Evolutionary conservation across 2,329 filamentous ascomycete genomes (phyloP), one percentile per base, ranked within the genome.

Genomic region (Cryoendolithus antarcticus): DNA sequence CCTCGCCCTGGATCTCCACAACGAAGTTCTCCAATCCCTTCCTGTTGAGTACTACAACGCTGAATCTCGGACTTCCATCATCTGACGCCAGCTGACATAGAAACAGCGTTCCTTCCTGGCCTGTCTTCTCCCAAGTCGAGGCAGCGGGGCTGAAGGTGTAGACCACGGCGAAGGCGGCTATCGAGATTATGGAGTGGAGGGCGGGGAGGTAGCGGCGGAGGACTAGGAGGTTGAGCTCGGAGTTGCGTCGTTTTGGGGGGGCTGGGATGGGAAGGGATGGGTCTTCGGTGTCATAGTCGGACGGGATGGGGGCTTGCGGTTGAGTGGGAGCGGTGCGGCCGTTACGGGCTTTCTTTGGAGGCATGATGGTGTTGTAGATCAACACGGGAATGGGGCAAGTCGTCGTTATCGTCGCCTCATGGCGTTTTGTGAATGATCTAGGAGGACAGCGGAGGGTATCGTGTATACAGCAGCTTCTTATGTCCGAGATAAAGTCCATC

Each of bases 21-120:
- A 54, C 51, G 53, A 69, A 69, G 48, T 68, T 70, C 36, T 69
- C 65, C 32, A 68, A 54, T 9, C 63, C 62, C 35, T 65, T 63
- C 19, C 67, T 58, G 44, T 70, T 70, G 35, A 70, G 49, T 8
- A 71, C 64, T 37, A 67, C 53, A 15, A 65, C 62, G 35, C 56
- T 58, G 49, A 63, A 70, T 15, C 65, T 58, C 7, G 24, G 24
- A 34, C 63, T 55, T n/a, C 46, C 41, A 6, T 30, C 29, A 9
- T 49, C 45, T 34, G 53, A 56, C 3, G 49, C 52, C 10, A 78
- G 63, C 47, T 82, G 72, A 66, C 84, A 93, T 38, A 96, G 75
- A 59, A 96, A 98, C 47, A 96, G 67, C 9, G 85, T 83, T 30
- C 91, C 91, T 62, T 94, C 88, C 8, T 88, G 73, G 40, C 80